Evolutionary conservation across 1,284 basidiomycete genomes (phyloP), one percentile per base, ranked within the genome.

Genomic region (Heterobasidion irregulare): DNA sequence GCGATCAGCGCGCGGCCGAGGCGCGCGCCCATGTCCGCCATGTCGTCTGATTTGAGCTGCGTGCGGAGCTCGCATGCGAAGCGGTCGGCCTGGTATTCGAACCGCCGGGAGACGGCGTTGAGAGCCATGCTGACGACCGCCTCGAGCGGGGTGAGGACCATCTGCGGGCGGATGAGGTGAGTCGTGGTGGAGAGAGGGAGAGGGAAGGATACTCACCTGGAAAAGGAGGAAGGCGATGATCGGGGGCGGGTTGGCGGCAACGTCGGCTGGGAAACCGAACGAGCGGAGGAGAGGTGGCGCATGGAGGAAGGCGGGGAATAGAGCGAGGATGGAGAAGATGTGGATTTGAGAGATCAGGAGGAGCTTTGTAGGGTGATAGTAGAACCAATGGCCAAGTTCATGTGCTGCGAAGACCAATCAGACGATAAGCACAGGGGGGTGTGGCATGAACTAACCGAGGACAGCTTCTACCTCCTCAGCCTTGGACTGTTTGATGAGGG

Each of bases 371-470:
- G 94, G 92, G 74, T 99, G 95, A 61, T 84, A 77, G 71, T 84
- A 84, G 65, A 89, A 90, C 94, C 94, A 98, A 72, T 98, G 94
- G 0, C 96, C 96, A 19, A 98, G 88, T 68, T 98, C 96, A 72
- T 98, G 95, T 0, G 94, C 84, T 80, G 50, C 12, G 53, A 10
- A 41, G 38, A 56, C 7, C 12, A 47, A 47, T 38, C n/a, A 73
- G 50, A 46, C 33, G 32, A 43, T 65, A 43, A 45, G 34, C 15
- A 44, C 48, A 41, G 16, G 9, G 9, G 33, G 53, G 35, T 33
- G 36, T 13, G 41, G 38, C 57, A 36, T 13, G 38, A 7, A 8
- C 68, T 32, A 59, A 76, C 75, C 76, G 53, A 86, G 77, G 26
- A 96, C 92, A 18, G 94, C 94, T 64, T 95, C 93, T 19, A 97